Evolutionary conservation across 306 rosid genomes (phyloP), one percentile per base, ranked within the genome.

Genomic region (Arachis stenosperma): DNA sequence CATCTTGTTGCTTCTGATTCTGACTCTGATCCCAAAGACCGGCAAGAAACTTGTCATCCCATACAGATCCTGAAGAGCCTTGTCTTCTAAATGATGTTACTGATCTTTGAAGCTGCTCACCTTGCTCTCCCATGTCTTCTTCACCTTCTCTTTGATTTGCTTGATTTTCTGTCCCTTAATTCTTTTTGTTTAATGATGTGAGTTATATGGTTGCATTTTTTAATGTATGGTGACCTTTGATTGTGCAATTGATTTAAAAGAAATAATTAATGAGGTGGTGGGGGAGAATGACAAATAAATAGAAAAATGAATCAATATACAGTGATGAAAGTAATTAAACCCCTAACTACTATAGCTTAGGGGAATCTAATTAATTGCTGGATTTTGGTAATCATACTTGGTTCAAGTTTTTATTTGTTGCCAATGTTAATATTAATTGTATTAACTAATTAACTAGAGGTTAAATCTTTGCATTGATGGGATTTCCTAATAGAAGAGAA

Each of bases 31-130:
- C 85, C 12, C 56, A 29, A 1, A 64, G 6, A 5, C 47, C 78
- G 51, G 78, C 36, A 6, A 84, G 44, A 77, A 75, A 74, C 73
- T 86, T 83, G 78, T 89, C 87, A 72, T 86, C 88, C 97, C 97
- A 91, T 3, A 86, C 82, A 75, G 81, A 62, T 1, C 97, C 97
- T 2, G 93, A 89, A 0, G 97, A 91, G 2, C 97, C 97, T 70
- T 86, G 90, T 76, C 97, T 84, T 52, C 97, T 81, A 65, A 86
- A 91, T 6, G 97, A 86, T 70, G 90, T 86, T 15, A 80, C 85
- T 9, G 97, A 89, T 78, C 88, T 84, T 57, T 81, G 86, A n/a
- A 91, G 41, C 57, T 4, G 9, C 69, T 78, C 89, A 12, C 75
- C 86, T 69, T 27, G 61, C 54, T 69, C 39, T 67, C 48, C 8